Conservation (phyloP, 768 basidiomycete species). For the Podaxis rugospora region DNA sequence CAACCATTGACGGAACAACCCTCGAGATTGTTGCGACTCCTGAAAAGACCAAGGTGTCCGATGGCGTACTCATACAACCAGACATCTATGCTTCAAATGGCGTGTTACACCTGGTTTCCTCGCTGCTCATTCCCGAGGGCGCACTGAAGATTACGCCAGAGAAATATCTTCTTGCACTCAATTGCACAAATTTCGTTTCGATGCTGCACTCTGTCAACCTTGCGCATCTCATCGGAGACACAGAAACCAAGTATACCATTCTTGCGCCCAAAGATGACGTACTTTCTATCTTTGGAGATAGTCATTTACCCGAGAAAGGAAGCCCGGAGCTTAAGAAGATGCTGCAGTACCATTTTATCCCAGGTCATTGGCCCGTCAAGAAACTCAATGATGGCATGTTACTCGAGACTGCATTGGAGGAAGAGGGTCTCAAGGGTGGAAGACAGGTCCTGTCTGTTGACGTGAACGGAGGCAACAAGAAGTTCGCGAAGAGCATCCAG, state of each 20-base stretch:
- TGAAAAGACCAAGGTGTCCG: constrained; percentile 52
- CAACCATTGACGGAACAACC: constrained; percentile 60
- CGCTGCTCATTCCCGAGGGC: constrained; percentile 73
- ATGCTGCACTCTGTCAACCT: constrained; percentile 83
- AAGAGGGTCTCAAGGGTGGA: constrained; percentile 64
- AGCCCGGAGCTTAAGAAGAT: constrained; percentile 66
- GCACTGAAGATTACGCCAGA: constrained; percentile 85
- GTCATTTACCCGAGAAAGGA: constrained; percentile 59
- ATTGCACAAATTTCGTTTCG: constrained; percentile 88
- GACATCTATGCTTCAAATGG: constrained; percentile 95
- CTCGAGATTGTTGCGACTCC: constrained; percentile 56
- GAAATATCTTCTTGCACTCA: constrained; percentile 89
- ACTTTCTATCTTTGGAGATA: constrained; percentile 49
- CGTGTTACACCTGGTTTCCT: constrained; percentile 85
- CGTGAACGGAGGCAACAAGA: constrained; percentile 45
- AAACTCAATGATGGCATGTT: constrained; percentile 74
- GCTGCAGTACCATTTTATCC: constrained; percentile 88
- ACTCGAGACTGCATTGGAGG: constrained; percentile 73
- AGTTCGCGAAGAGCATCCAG: constrained; percentile 49
- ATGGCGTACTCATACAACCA: constrained; percentile 58
- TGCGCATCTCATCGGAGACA: constrained; percentile 63
- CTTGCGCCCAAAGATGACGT: constrained; percentile 91
- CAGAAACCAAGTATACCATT: constrained; percentile 73
- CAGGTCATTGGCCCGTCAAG: constrained; percentile 67
- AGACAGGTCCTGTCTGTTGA: constrained; percentile 68